Percentiles rank a stretch among this genome's conserved stretches.
Conservation (phyloP, 2,329 filamentous ascomycete genomes). For the Curvularia sp. region DNA sequence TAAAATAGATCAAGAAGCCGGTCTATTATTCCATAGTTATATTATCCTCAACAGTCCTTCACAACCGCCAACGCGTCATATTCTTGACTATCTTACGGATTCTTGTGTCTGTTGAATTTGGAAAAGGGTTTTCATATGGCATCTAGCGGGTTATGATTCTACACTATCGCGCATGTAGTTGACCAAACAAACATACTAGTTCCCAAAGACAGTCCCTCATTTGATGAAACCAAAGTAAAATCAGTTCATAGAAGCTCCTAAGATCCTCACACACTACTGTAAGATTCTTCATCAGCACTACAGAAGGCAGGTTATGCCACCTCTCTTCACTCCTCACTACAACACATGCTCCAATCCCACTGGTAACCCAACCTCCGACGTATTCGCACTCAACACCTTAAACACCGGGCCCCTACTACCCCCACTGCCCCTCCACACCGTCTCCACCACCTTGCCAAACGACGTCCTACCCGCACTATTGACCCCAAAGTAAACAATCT, state of each 20-base stretch:
- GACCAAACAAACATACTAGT: too few species aligned
- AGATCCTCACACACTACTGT: not conserved
- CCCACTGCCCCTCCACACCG: constrained; percentile 12
- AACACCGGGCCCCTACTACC: constrained; percentile 8
- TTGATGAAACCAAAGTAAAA: too few species aligned
- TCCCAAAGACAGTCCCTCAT: too few species aligned
- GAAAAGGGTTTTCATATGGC: too few species aligned
- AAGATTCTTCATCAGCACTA: too few species aligned
- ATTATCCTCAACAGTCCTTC: not conserved
- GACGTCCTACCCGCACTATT: constrained; percentile 15
- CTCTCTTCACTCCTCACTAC: constrained; percentile 1
- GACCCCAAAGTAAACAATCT: constrained; percentile 18
- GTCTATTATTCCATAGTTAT: not conserved
- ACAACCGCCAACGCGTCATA: too few species aligned
- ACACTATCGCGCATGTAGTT: too few species aligned
- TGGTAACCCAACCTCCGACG: constrained; percentile 16
- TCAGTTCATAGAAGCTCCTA: too few species aligned
- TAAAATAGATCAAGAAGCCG: not conserved
- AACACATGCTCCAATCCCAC: constrained; percentile 21
- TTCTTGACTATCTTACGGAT: too few species aligned
- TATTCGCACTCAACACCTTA: constrained; percentile 15
- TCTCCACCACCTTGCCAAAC: constrained; percentile 23
- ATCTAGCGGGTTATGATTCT: too few species aligned
- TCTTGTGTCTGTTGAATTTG: too few species aligned
- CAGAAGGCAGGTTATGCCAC: not conserved